Evolutionary conservation across 2,329 filamentous ascomycete genomes (phyloP), one percentile per base, ranked within the genome.

Genomic region (Seiridium unicorne): DNA sequence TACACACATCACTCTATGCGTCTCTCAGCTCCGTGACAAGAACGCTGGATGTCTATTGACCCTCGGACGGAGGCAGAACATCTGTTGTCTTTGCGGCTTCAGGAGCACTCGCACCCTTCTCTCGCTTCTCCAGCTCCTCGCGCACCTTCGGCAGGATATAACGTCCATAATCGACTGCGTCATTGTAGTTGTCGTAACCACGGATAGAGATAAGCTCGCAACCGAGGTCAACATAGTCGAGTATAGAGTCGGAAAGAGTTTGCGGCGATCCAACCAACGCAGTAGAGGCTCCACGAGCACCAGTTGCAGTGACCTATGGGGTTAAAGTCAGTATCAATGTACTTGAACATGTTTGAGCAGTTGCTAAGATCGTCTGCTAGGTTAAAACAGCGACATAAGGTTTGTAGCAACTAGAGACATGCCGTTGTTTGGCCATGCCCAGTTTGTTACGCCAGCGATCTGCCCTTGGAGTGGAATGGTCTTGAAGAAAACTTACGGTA

Each of bases 101-200:
- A 18, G 32, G 31, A 4, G 6, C 26, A 9, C 13, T 48, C 44
- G 32, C 40, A 76, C 66, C 93, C 90, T 42, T 89, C 81, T 1
- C 89, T 89, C 35, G 88, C 86, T 35, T 91, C 82, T 73, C 87
- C 91, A 2, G 89, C 89, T 9, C 77, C 31, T 68, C 73, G 0
- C 81, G 73, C 1, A 86, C 83, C 13, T 64, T 70, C 0, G 84
- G 84, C 62, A 87, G 65, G 2, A 87, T 75, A 65, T 82, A 82
- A 0, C 83, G 76, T 1, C 84, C 84, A 65, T 86, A 87, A 64
- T 87, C 84, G 57, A 86, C 78, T 0, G 81, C 81, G 68, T 87
- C 84, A 60, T 85, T 84, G 40, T 85, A 70, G 65, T 86, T 87
- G 63, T 87, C 84, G 63, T 87, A 87, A 0, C 84, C 84, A 42